These are phyloP conservation scores for Orobanche coerulescens DNA, from an alignment of 257 asterid genomes.

Conservation along the genomic window DNA sequence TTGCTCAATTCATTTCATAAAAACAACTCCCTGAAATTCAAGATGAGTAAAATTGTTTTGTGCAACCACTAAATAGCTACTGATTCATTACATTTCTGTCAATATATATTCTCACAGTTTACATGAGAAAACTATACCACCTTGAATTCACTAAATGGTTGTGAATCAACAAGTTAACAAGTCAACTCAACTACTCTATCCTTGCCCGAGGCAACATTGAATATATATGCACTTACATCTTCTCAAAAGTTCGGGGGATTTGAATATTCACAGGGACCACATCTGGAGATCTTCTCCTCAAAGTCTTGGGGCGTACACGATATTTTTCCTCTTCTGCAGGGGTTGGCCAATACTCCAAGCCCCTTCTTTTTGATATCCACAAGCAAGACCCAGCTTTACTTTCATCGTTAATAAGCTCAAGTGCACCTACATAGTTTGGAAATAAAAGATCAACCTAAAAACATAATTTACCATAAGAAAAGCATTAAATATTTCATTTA, in stretches of 20 bases:
- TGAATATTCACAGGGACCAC: slow-evolving; percentile 43
- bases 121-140: background rate
- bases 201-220: background rate
- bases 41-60: background rate
- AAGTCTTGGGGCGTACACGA: slow-evolving; percentile 29
- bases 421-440: slow-evolving; percentile 51
- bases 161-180: slow-evolving; percentile 11
- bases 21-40: slow-evolving; percentile 11
- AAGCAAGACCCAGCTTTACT: slow-evolving; percentile 88
- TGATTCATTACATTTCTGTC: background rate
- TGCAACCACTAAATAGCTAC: background rate
- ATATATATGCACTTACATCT: slow-evolving; percentile 47
- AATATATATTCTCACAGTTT: no score
- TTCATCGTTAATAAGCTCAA: slow-evolving; percentile 77
- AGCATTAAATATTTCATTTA: background rate
- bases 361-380: slow-evolving; percentile 85
- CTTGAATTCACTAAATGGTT: background rate
- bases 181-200: background rate
- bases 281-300: slow-evolving; percentile 38
- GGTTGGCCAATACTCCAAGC: slow-evolving; percentile 90
- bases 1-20: slow-evolving; percentile 1
- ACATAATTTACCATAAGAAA: slow-evolving; percentile 9
- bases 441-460: slow-evolving; percentile 20
- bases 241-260: slow-evolving; percentile 68
- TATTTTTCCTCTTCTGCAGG: slow-evolving; percentile 77